Base-by-base conservation (phyloP, 176 grass and related monocot species). In the Triticum turgidum region DNA sequence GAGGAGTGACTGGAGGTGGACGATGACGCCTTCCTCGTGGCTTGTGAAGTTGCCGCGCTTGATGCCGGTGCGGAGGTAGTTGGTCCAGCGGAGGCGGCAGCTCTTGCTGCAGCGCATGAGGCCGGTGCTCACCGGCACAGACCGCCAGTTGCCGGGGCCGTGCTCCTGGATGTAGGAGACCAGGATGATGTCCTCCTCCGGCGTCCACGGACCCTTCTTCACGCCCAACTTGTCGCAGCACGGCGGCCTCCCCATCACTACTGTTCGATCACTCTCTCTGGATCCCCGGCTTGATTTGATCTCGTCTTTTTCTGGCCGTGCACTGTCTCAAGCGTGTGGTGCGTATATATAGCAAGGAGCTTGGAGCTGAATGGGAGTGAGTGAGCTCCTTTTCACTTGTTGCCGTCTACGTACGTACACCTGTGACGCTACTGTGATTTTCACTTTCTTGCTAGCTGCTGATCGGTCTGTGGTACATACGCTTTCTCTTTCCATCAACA, bases 201-300 rank as follows among this genome's bases (percentile, higher is more conserved):
- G 95, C 54, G 95, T 94, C 95, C 95, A 97, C 35, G 92, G 95
- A 27, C 95, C 95, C 77, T 97, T 97, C 88, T 97, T 97, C 61
- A 92, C 73, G 30, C 92, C 92, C 18, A 83, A 80, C 61, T 89
- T 94, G 82, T 97, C 92, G 82, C 94, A 97, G 84, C 94, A 97
- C 71, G 94, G 94, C 80, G 86, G 90, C 72, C 94, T 92, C 6
- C 90, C 94, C 92, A 97, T 97, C 17, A 71, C 68, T 5, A 9
- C 22, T 27, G 41, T 74, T 47, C 39, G 39, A 47, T 74, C 51
- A 54, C 51, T 54, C 15, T 52, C 49, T 45, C 49, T 6, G 20
- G 45, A 30, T 51, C 70, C 13, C 11, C 21, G 3, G 65, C 65
- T 49, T 52, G 73, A 76, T 52, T 56, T 77, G 74, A 21, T 56